These are phyloP conservation scores for Fusarium sp. DNA, from an alignment of 2,329 filamentous ascomycete species.

Conservation along the genomic window DNA sequence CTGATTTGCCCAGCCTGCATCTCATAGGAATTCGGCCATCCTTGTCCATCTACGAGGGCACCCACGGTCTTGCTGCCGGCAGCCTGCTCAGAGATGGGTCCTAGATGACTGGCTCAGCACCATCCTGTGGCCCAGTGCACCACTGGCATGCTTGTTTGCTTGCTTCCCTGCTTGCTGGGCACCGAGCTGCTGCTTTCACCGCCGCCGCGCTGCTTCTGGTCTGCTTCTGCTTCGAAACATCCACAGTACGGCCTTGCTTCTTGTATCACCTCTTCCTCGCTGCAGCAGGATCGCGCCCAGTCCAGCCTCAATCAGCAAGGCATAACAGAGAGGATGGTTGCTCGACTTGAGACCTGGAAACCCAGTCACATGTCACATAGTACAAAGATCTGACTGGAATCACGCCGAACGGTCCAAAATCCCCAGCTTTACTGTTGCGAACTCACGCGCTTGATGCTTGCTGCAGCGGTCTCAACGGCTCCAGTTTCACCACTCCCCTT, in stretches of 20 bases:
- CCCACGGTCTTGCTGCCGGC: conserved; percentile 20
- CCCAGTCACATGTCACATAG: conserved; percentile 61
- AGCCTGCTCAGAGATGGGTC: conserved; percentile 28
- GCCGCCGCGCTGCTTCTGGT: conserved; percentile 7
- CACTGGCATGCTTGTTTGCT: conserved; percentile 27
- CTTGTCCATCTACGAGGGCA: conserved; percentile 11
- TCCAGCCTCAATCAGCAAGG: conserved; percentile 25
- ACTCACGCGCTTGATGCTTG: conserved; percentile 32
- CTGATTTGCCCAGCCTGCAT: conserved; percentile 31
- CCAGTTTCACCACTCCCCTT: conserved; percentile 41
- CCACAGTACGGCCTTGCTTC: conserved; percentile 18
- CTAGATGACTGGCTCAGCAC: conserved; percentile 29
- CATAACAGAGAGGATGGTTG: conserved; percentile 21
- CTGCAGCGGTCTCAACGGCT: conserved; percentile 35
- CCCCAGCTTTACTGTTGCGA: conserved; percentile 25
- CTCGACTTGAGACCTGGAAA: conserved; percentile 51
- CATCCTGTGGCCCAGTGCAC: conserved; percentile 28
- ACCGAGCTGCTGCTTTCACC: conserved; percentile 19
- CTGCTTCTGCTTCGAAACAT: conserved; percentile 15
- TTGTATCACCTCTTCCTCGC: conserved; percentile 31
- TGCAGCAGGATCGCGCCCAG: conserved; percentile 29
- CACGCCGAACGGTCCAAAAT: conserved; percentile 35
- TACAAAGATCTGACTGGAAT: conserved; percentile 60
- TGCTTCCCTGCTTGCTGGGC: conserved; percentile 12
- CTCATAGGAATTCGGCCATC: conserved; percentile 22